Evolutionary conservation across 2,329 filamentous ascomycete species (phyloP), one percentile per base, ranked within the genome.

Genomic region (Diaporthe ampelina): DNA sequence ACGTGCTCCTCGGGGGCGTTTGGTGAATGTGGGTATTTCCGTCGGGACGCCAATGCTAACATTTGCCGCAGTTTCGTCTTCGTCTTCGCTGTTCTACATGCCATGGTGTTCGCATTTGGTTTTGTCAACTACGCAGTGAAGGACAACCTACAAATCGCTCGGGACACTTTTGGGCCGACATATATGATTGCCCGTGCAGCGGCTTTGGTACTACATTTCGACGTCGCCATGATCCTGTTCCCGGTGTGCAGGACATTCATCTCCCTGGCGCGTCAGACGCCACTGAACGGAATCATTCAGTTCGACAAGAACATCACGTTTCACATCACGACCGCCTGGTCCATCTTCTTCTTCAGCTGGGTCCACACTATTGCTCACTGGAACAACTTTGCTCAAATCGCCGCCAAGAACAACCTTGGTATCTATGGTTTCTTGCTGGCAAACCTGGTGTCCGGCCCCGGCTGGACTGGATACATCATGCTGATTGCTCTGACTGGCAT

Each of bases 291-390:
- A 78, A 94, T 97, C 81, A 93, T 97, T 78, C 94, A 95, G 78
- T 95, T 97, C 83, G 94, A 95, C 85, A 95, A 95, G 88, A 95
- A 95, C 85, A 95, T 95, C 82, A 94, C 93, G 58, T 96, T 97
- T 84, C 94, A 97, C 86, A 96, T 94, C 84, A 91, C 89, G 65
- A 94, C 94, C 35, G 94, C 93, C 8, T 97, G 94, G 94, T 95
- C 94, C 32, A 95, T 97, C 79, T 92, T 97, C 77, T 95, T 96
- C 85, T 97, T 94, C 83, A 94, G 94, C 17, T 95, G 93, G 92
- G 90, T 96, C 1, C 94, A 97, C 84, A 95, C 93, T 24, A 91
- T 96, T 79, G 93, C 94, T 40, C 94, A 97, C 84, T 95, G 94
- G 93, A 94, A 94, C 87, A 97, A 97, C 85, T 92, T 95, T 79